Conservation (phyloP, 768 basidiomycete genomes). For the Lactifluus volemus region DNA sequence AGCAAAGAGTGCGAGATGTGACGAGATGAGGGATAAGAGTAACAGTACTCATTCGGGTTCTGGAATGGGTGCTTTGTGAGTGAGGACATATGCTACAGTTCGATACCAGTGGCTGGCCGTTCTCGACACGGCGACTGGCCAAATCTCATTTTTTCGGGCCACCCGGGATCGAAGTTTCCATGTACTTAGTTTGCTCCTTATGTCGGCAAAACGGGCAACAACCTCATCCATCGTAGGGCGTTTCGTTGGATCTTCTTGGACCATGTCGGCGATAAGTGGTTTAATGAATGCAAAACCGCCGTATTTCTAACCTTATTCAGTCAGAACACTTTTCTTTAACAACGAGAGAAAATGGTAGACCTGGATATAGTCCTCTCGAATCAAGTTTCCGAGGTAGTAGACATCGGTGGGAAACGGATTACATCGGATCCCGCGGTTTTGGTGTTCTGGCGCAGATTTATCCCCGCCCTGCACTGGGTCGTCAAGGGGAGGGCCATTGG, state of each 20-base stretch:
- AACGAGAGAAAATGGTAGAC: background rate
- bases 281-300: conserved; percentile 3
- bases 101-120: background rate
- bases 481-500: conserved; percentile 8
- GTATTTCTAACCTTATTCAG: background rate
- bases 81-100: background rate
- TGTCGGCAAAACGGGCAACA: background rate
- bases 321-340: too few relatives aligned
- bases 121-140: background rate
- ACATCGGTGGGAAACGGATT: conserved; percentile 24
- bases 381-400: conserved; percentile 22
- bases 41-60: background rate
- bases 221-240: conserved; percentile 24
- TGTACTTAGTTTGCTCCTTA: background rate
- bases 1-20: too few relatives aligned
- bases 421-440: background rate
- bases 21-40: too few relatives aligned
- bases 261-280: conserved; percentile 27
- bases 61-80: conserved; percentile 1
- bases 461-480: conserved; percentile 21
- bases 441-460: conserved; percentile 21
- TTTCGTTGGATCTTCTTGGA: conserved; percentile 27
- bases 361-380: conserved; percentile 12
- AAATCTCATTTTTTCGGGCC: background rate
- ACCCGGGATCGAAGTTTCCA: conserved; percentile 10